Base-by-base conservation (phyloP, 805 yeast species). In the Starmerella khaoyaiensis region DNA sequence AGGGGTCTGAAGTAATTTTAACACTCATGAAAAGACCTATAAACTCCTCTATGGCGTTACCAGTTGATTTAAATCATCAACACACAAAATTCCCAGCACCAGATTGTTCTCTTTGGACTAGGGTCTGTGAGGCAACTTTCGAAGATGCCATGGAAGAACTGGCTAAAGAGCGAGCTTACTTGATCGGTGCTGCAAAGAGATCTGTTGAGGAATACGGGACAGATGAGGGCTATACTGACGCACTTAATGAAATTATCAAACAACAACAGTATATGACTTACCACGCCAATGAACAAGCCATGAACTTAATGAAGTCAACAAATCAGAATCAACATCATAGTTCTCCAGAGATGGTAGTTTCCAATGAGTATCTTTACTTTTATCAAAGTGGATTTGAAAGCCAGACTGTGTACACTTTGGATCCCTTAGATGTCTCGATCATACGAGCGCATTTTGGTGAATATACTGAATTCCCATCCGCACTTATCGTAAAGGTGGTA, bases 341-440 rank as follows among this genome's bases (percentile, higher is more conserved):
- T 8, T 14, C 7, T 9, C 15, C 31, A 11, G 12, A 8, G 17
- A 26, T 29, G 6, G 12, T 12, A 2, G 34, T 17, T 5, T n/a
- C 14, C 15, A 21, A 24, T 14, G 40, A 40, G 8, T 17, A 20
- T 10, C 25, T 62, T 53, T 82, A 69, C 55, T 87, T 73, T 53
- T 87, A 79, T 55, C 86, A 86, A 53, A 74, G 90, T 0, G 72
- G 77, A 0, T 77, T 81, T 56, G 72, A 74, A 44, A 67, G 86
- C 0, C 58, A 76, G 3, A 71, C 76, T 2, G 68, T 69, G 42
- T 83, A 62, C 55, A 78, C 81, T 31, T 60, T 87, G 14, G 74
- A 94, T 0, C 74, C 82, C 5, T 61, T 90, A 30, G 99, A 90
- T 54, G 68, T 81, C 21, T 78, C 78, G 43, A 74, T 87, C 15